Conservation (phyloP, 2,329 filamentous ascomycete species). For the Colletotrichum musae region DNA sequence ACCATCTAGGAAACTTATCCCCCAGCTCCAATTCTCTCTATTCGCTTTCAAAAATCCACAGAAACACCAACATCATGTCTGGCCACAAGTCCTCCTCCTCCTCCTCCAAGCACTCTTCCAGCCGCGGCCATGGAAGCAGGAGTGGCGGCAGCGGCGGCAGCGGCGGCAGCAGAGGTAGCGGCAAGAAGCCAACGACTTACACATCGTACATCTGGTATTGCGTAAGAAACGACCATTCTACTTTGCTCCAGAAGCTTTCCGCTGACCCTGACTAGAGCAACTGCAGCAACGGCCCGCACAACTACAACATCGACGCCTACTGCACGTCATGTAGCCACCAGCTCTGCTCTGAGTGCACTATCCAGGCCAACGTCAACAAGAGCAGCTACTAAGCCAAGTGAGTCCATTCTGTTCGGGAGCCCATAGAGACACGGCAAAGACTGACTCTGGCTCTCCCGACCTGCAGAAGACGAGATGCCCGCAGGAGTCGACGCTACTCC, state of each 20-base stretch:
- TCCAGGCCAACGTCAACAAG: neutral
- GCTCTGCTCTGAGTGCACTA: constrained; percentile 9
- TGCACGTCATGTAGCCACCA: constrained; percentile 1
- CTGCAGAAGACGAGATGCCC: too few relatives aligned
- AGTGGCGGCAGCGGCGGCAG: neutral
- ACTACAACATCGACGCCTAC: neutral
- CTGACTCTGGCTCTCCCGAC: too few relatives aligned
- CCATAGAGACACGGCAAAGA: too few relatives aligned
- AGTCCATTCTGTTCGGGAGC: too few relatives aligned
- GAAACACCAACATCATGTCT: neutral
- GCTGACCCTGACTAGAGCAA: constrained; percentile 1
- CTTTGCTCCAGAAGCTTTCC: too few relatives aligned
- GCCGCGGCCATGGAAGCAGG: neutral
- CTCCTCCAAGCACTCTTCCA: neutral
- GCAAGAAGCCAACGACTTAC: neutral
- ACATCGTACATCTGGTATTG: constrained; percentile 5
- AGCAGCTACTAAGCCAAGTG: neutral
- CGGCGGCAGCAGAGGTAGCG: neutral
- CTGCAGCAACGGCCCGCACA: constrained; percentile 1
- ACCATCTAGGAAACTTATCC: neutral
- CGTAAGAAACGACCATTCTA: too few relatives aligned
- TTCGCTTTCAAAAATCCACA: neutral
- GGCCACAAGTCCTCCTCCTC: constrained; percentile 1
- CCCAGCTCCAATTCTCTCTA: neutral
- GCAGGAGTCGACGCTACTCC: too few relatives aligned